Evolutionary conservation across 2,329 filamentous ascomycete species (phyloP), one percentile per base, ranked within the genome.

Genomic region (Claviceps citrina): DNA sequence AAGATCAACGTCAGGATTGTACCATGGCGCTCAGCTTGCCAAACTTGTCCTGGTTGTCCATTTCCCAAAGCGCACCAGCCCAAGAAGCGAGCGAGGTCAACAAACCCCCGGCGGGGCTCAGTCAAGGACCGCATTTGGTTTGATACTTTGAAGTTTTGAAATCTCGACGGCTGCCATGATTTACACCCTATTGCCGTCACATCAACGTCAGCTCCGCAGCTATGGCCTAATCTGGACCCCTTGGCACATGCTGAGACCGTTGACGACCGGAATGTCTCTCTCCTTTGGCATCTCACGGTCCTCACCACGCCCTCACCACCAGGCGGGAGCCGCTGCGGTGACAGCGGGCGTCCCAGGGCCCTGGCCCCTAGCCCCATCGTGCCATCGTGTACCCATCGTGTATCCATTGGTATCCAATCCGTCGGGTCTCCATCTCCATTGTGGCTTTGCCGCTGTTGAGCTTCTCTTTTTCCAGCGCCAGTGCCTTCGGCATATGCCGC

Each of bases 131-230:
- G n/a, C n/a, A n/a, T n/a, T n/a, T n/a, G n/a, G n/a, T n/a, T n/a
- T n/a, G n/a, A n/a, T n/a, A n/a, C n/a, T n/a, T n/a, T n/a, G n/a
- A n/a, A n/a, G n/a, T n/a, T n/a, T n/a, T n/a, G n/a, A n/a, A n/a
- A n/a, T n/a, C n/a, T n/a, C n/a, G n/a, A n/a, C n/a, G n/a, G n/a
- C n/a, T n/a, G n/a, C n/a, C 36, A 24, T 38, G 28, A 15, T 25
- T 31, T 31, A n/a, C 27, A 27, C 8, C 6, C 34, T 12, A 9
- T 19, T 18, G 16, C 30, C 39, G 40, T 42, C 28, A 42, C 34
- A 26, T 7, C 13, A 19, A 32, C 40, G 36, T 39, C 36, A 38
- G 40, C 40, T 42, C 25, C 33, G 25, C 31, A 27, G 36, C 26
- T 26, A 18, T 32, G 31, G 36, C 31, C 36, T 22, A 25, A 19